Percentiles rank a stretch among this genome's conserved stretches.
These are phyloP conservation scores for Ophiocordyceps camponoti-leonardi DNA, from an alignment of 2,329 filamentous ascomycete species.

Conservation along the genomic window DNA sequence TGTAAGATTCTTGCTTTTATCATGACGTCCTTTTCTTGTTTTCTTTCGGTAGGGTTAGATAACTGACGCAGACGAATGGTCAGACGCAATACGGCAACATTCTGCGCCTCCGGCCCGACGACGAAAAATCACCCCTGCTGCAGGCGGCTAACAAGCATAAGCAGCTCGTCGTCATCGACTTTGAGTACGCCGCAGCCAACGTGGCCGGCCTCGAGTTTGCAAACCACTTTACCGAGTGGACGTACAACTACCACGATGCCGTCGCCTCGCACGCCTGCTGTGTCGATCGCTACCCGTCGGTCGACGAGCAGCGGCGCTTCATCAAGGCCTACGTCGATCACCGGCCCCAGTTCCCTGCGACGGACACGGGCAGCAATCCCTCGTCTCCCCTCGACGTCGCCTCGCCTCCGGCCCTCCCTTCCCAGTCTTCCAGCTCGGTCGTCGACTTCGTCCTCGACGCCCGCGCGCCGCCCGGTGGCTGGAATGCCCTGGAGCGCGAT, in stretches of 20 bases:
- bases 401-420: slow-evolving; percentile 18
- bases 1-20: slow-evolving; percentile 32
- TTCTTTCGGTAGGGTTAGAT: no score
- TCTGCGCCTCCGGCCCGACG: slow-evolving; percentile 49
- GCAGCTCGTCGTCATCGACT: slow-evolving; percentile 92
- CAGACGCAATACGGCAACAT: slow-evolving; percentile 98
- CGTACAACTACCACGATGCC: slow-evolving; percentile 86
- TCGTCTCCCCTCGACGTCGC: slow-evolving; percentile 24
- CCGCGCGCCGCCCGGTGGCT: slow-evolving; percentile 36
- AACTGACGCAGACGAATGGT: no score
- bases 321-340: slow-evolving; percentile 77
- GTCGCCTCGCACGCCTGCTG: slow-evolving; percentile 49
- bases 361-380: slow-evolving; percentile 9
- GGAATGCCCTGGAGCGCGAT: slow-evolving; percentile 34
- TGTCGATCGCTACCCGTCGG: slow-evolving; percentile 52
- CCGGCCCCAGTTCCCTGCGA: slow-evolving; percentile 45
- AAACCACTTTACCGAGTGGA: slow-evolving; percentile 97
- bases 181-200: slow-evolving; percentile 91
- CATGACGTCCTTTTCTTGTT: no score
- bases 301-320: slow-evolving; percentile 71
- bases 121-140: slow-evolving; percentile 70
- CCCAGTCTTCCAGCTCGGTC: slow-evolving; percentile 31
- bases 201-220: slow-evolving; percentile 78
- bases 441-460: slow-evolving; percentile 70
- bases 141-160: slow-evolving; percentile 88